Conservation (phyloP, 2,329 filamentous ascomycete species). For the Exophiala bonariae region DNA sequence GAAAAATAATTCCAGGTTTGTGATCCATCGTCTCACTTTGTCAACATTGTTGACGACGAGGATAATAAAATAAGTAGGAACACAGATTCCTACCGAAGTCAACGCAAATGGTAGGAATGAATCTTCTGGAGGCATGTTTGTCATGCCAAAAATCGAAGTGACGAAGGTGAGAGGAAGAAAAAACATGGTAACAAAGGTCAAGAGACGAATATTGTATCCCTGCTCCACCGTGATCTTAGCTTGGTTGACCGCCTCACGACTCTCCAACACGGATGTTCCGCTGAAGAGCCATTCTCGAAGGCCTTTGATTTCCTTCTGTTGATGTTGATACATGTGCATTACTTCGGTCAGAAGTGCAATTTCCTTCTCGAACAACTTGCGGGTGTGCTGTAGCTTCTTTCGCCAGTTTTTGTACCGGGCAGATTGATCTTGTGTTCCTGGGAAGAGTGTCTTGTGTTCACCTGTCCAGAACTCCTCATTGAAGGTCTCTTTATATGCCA, state of each 20-base stretch:
- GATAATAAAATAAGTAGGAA: constrained; percentile 49
- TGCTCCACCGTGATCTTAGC: constrained; percentile 55
- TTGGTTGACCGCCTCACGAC: constrained; percentile 59
- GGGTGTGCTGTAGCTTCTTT: constrained; percentile 26
- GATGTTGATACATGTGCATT: constrained; percentile 57
- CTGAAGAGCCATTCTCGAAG: constrained; percentile 63
- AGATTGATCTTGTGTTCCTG: constrained; percentile 26
- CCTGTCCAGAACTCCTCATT: constrained; percentile 30
- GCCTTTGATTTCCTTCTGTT: constrained; percentile 46
- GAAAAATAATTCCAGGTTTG: constrained; percentile 13
- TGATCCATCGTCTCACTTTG: constrained; percentile 2
- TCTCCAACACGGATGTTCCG: constrained; percentile 62
- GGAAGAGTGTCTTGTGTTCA: constrained; percentile 28
- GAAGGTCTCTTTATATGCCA: constrained; percentile 27
- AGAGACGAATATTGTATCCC: constrained; percentile 47
- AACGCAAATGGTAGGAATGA: constrained; percentile 42
- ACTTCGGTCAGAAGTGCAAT: constrained; percentile 58
- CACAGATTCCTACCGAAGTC: constrained; percentile 42
- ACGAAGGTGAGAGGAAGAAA: constrained; percentile 39
- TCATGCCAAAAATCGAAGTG: constrained; percentile 35
- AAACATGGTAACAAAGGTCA: constrained; percentile 44
- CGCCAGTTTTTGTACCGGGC: constrained; percentile 29
- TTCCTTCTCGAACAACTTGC: constrained; percentile 28
- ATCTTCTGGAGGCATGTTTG: constrained; percentile 42
- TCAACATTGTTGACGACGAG: constrained; percentile 39